phyloP scores from a whole-genome alignment of 331 rosid genomes.

The Rosa hybrid region DNA sequence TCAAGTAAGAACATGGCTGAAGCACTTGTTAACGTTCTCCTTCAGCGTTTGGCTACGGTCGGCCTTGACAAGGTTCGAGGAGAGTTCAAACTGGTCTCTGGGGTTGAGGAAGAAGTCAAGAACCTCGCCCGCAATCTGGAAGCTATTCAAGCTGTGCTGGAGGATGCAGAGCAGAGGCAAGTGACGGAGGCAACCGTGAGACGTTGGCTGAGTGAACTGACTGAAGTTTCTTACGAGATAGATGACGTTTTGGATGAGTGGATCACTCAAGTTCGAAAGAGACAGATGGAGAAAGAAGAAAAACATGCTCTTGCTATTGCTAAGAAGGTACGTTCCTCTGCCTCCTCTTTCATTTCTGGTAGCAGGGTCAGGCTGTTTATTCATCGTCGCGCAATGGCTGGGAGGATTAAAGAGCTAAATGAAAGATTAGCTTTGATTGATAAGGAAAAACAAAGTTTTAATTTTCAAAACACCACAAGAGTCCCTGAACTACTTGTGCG shows the following conservation, averaged over 20 bases:
- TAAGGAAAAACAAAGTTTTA: background rate
- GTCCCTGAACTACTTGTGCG: background rate
- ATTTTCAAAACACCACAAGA: background rate
- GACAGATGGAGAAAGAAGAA: background rate
- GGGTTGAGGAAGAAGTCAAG: background rate
- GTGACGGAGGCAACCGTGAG: background rate
- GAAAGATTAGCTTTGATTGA: background rate
- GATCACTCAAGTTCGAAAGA: background rate
- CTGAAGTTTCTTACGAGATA: background rate
- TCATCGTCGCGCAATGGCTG: background rate
- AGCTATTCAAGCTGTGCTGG: slow-evolving; percentile 10
- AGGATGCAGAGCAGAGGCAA: slow-evolving; percentile 27
- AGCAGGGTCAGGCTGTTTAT: background rate
- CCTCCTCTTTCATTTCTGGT: slow-evolving; percentile 20
- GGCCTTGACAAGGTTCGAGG: background rate
- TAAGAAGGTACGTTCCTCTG: slow-evolving; percentile 15
- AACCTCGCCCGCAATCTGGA: background rate
- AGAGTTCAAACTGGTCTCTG: background rate
- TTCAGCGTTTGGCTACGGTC: slow-evolving; percentile 3
- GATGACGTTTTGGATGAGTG: slow-evolving; percentile 20
- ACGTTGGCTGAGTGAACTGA: slow-evolving; percentile 18
- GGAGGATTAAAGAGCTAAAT: background rate
- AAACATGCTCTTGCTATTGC: background rate
- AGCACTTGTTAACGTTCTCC: background rate
- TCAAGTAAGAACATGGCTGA: slow-evolving; percentile 15